Evolutionary conservation across 2,329 filamentous ascomycete genomes (phyloP), one percentile per base, ranked within the genome.

Genomic region (Ustilaginoidea virens): DNA sequence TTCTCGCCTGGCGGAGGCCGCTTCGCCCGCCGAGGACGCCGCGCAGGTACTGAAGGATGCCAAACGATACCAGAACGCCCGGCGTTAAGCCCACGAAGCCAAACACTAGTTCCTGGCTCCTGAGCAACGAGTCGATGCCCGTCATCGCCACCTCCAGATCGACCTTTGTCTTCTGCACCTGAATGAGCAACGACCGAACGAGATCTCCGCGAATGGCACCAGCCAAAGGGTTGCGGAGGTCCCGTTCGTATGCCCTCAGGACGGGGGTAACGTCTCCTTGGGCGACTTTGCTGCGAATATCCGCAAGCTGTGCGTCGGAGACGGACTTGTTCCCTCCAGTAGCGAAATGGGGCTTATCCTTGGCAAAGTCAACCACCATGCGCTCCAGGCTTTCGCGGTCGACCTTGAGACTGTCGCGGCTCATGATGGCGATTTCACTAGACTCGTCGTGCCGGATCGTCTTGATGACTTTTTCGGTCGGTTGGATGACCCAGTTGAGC

Each of bases 101-200:
- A 56, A 98, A 98, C 15, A 98, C 81, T 27, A 98, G 67, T 49
- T 98, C 87, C 48, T 98, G 90, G 45, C 86, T 94, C 58, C 90
- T 93, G 33, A 98, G 66, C 18, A 98, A 67, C 19, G 83, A 74
- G 59, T 98, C 87, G 39, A 98, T 98, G 12, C 90, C 90, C 34
- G 80, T 83, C 58, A 98, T 86, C 10, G 90, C 90, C 36, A 96
- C 76, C 52, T 98, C 90, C 9, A 98, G 74, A 46, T 98, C 90
- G 7, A 98, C 90, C 60, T 98, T 98, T 14, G 90, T 96, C 64
- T 98, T 98, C 47, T 98, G 90, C 21, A 98, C 77, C 48, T 98
- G 90, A 31, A 98, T 96, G 25, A 98, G 63, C 17, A 98, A 69
- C 4, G 87, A 85, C 29, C 87, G 76, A 20, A 96, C 69, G 17